Percentiles rank a stretch among this genome's conserved stretches.
phyloP scores from a whole-genome alignment of 176 grass and related monocot species.

The sorghum (Sorghum bicolor) region DNA sequence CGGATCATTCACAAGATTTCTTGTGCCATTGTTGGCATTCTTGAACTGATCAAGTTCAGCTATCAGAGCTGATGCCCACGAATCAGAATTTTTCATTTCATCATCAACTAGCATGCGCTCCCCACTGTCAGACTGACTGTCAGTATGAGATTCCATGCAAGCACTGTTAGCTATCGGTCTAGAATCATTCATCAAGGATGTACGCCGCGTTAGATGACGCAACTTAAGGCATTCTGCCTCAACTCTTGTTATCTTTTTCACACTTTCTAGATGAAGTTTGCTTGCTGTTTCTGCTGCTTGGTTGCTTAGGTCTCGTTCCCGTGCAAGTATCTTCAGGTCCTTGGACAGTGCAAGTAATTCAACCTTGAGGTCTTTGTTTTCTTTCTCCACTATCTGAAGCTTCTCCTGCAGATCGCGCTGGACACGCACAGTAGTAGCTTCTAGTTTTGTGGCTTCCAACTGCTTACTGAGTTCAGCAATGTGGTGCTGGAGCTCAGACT shows the following conservation, averaged over 20 bases:
- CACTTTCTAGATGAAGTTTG: conserved; percentile 82
- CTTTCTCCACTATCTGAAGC: conserved; percentile 52
- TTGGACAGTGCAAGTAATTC: conserved; percentile 44
- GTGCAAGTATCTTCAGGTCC: conserved; percentile 56
- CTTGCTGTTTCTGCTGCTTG: conserved; percentile 94
- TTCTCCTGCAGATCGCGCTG: conserved; percentile 53
- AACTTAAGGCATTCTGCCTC: conserved; percentile 83
- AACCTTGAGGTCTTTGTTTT: conserved; percentile 60
- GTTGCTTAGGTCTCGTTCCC: conserved; percentile 84
- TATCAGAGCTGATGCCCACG: conserved; percentile 78
- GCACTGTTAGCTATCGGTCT: conserved; percentile 31
- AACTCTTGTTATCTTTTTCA: conserved; percentile 75
- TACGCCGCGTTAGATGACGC: conserved; percentile 43
- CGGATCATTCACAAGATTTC: conserved; percentile 47
- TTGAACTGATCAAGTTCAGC: conserved; percentile 87
- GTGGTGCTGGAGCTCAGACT: conserved; percentile 51
- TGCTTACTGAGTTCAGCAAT: conserved; percentile 49
- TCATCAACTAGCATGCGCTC: conserved; percentile 58
- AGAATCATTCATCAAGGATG: conserved; percentile 38
- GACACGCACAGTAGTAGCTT: background rate
- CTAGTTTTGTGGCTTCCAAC: conserved; percentile 43
- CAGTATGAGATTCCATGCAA: conserved; percentile 71
- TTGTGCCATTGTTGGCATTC: conserved; percentile 33
- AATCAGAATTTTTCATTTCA: conserved; percentile 69
- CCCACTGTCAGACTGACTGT: conserved; percentile 80